Base-by-base conservation (phyloP, 208 protist species). In the Naegleria lovaniensis region DNA sequence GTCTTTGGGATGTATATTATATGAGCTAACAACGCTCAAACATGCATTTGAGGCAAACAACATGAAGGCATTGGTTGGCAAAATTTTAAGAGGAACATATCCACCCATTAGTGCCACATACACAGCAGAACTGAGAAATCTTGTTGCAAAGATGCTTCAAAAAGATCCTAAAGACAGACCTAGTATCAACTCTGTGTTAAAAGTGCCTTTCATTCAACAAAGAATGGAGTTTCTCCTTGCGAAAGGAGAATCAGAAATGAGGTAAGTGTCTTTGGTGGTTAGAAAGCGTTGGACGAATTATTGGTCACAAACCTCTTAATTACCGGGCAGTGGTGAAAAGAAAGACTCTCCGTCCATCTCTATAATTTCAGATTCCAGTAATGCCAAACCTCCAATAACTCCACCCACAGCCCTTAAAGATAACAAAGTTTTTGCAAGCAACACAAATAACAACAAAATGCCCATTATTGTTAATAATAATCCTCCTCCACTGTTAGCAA, bases 21-120 rank as follows among this genome's bases (percentile, higher is more conserved):
- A 96, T 83, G 95, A 96, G 83, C 83, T 96, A 84, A 33, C 90
- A 22, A 95, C 94, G 3, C 85, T 96, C 1, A 91, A 93, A 85
- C 94, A 95, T 88, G 91, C 95, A 22, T 96, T 96, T 91, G 94
- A 96, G 84, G 95, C 93, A 0, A 83, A 90, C 9, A 93, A 92
- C 88, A 95, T 97, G 88, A 93, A 94, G 0, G 93, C 91, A 0
- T 79, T 97, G 2, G 92, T 97, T 9, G 29, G 94, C 19, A 95
- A 95, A 86, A 97, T 97, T 88, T 25, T 96, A 25, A 58, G 92
- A 33, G 95, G 95, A 22, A 90, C 58, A 0, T 96, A 96, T 89
- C 95, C 95, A 16, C 95, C 95, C n/a, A 92, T 97, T 25, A 90
- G 94, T 41, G 38, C 76, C 4, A 87, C 89, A 15, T 96, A 94